Evolutionary conservation across 352 stramenopile species (phyloP).

Genomic region (Phytophthora idaei): DNA sequence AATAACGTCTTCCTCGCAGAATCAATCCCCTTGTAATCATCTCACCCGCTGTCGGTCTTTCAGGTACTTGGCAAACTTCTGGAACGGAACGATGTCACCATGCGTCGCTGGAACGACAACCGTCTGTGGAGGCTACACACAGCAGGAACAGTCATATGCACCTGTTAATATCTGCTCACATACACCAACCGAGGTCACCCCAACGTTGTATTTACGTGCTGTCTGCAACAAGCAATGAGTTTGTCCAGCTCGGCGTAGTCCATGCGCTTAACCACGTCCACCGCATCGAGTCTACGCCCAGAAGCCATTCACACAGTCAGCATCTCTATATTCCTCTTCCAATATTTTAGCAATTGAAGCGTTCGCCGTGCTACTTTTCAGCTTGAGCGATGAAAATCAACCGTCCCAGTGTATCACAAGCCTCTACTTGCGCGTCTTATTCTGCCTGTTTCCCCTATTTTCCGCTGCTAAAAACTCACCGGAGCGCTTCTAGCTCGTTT

Average conservation of each 20-base stretch:
- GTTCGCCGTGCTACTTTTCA: background rate
- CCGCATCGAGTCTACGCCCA: conserved; percentile 41
- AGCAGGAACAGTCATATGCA: conserved; percentile 5
- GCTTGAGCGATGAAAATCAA: conserved; percentile 17
- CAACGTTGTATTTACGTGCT: conserved; percentile 43
- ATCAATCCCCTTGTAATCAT: background rate
- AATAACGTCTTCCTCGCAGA: background rate
- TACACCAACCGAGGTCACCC: background rate
- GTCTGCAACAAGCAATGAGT: conserved; percentile 54
- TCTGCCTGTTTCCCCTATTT: background rate
- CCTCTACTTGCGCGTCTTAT: conserved; percentile 1
- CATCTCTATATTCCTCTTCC: background rate
- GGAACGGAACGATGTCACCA: conserved; percentile 40
- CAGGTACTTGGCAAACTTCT: conserved; percentile 58
- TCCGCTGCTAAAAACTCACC: conserved; percentile 37
- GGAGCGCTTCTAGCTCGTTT: conserved; percentile 49
- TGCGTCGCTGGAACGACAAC: conserved; percentile 39
- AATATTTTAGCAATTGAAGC: background rate
- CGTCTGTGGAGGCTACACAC: conserved; percentile 55
- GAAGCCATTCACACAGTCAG: background rate
- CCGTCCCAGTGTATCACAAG: conserved; percentile 3
- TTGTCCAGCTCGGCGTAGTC: conserved; percentile 59
- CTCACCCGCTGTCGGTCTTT: conserved; percentile 55
- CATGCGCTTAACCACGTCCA: conserved; percentile 67
- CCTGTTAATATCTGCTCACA: background rate